Evolutionary conservation across 2,329 filamentous ascomycete genomes (phyloP).

Genomic region (Dothistroma septosporum): DNA sequence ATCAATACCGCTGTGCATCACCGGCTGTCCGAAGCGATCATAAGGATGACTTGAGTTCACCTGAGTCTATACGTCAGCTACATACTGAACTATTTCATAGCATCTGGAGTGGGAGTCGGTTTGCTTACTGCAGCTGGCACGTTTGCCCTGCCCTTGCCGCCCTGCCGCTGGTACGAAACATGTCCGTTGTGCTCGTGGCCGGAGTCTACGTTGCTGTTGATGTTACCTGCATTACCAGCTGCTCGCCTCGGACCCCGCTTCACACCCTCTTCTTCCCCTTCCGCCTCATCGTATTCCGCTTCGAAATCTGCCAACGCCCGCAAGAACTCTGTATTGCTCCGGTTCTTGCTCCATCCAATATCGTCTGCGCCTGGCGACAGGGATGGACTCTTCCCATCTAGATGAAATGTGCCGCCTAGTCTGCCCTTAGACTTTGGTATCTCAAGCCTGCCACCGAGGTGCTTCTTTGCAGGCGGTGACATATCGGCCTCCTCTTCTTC

Average conservation of each 20-base stretch:
- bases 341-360: not conserved
- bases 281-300: not conserved
- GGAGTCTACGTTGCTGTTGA: not conserved
- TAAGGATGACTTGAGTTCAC: not conserved
- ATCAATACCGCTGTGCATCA: not conserved
- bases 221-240: not conserved
- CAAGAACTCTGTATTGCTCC: not conserved
- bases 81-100: not conserved
- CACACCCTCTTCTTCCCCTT: not conserved
- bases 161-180: not conserved
- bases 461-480: not conserved
- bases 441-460: not conserved
- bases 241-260: not conserved
- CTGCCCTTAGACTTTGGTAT: not conserved
- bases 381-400: not conserved
- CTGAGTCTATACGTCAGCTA: not conserved
- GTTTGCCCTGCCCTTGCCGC: not conserved
- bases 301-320: not conserved
- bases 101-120: not conserved
- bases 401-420: not conserved
- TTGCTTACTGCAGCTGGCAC: not conserved
- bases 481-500: not conserved
- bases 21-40: not conserved
- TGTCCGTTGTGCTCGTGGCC: not conserved
- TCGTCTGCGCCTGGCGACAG: not conserved